Evolutionary conservation across 257 asterid genomes (phyloP), one percentile per base, ranked within the genome.

Genomic region (Scutellaria baicalensis): DNA sequence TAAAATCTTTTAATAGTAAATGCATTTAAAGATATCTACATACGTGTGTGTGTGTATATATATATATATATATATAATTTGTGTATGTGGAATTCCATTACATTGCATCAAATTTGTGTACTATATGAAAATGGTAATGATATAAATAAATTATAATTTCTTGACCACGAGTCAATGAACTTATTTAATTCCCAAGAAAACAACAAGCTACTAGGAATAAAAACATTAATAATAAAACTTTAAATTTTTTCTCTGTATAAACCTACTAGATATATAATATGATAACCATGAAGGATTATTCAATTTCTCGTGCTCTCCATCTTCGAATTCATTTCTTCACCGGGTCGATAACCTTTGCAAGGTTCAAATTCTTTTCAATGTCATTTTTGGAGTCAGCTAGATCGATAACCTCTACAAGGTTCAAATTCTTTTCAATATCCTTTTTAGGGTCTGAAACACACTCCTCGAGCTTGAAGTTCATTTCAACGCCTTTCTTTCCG

Each of bases 401-500:
- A 31, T 36, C 16, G 2, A 11, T 45, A 5, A n/a, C 57, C 61
- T 20, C 39, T 44, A 40, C 67, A 10, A 66, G 1, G 43, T 40
- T 49, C 51, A 57, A 11, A 63, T 62, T 62, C 39, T 60, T 69
- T 8, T 71, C 80, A 4, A 58, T 5, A 44, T 68, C 75, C 38
- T 65, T 68, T 3, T 71, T 74, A 0, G 42, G 20, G 14, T 14
- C 6, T 0, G 73, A 5, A 13, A 9, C 48, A 57, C n/a, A 6
- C 35, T 42, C 65, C 47, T 69, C 70, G 17, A 75, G 71, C 71
- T 76, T 68, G 18, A 23, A 0, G 8, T 61, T 64, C 27, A 35
- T 47, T 13, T 75, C 83, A 36, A 17, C 69, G 2, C 14, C 77
- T 68, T 71, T 77, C 5, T 68, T 82, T 38, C 67, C 70, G 2